A percentile compares a stretch with the other conserved stretches of the same genome.
Evolutionary conservation across 2,329 filamentous ascomycete species (phyloP).

Genomic region (Trichoderma simmonsii): DNA sequence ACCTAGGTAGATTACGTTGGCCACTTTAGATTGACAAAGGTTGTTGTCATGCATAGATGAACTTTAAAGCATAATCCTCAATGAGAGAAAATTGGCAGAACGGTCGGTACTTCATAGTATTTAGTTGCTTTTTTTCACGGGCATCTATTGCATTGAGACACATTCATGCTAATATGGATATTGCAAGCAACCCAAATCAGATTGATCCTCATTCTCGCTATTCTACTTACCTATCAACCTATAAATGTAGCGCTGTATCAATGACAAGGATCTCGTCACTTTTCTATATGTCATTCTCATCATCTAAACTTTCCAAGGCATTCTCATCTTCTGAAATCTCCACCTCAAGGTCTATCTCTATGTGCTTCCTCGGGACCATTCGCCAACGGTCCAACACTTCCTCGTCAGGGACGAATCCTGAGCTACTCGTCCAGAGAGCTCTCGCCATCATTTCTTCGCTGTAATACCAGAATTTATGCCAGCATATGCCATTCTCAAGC

Average conservation of each 20-base stretch:
- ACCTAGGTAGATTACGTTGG: no score
- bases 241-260: not conserved
- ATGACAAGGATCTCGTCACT: not conserved
- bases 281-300: not conserved
- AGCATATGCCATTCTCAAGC: not conserved
- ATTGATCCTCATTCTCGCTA: not conserved
- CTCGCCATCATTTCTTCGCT: not conserved
- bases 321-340: not conserved
- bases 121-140: no score
- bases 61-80: no score
- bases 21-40: no score
- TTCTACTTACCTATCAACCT: not conserved
- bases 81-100: no score
- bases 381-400: not conserved
- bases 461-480: not conserved
- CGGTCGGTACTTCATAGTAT: no score
- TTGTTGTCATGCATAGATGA: no score
- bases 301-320: not conserved
- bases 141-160: no score
- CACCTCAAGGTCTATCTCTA: not conserved
- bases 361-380: not conserved
- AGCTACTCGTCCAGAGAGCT: not conserved
- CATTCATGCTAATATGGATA: no score
- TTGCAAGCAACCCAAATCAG: no score
- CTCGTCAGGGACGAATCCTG: not conserved